Evolutionary conservation across 225 moss, liverwort and hornwort species (phyloP), one percentile per base, ranked within the genome.

Genomic region (Straminergon stramineum): DNA sequence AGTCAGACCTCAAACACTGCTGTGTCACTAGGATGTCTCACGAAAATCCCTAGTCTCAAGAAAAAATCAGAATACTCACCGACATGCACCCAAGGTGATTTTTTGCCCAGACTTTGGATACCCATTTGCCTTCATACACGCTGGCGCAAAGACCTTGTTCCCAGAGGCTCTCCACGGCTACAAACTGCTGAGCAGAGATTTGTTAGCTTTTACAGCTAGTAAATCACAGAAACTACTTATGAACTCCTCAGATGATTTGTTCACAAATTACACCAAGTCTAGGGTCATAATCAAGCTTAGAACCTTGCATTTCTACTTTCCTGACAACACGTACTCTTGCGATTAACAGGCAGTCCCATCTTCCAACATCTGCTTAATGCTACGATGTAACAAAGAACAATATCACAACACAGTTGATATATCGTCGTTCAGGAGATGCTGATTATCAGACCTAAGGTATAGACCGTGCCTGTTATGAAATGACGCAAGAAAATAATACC

Each of bases 131-230:
- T 91, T 96, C 96, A 68, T 93, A 99, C 66, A 96, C 95, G 87
- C 99, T 99, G 66, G 92, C 96, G 90, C 99, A 99, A 89, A 99
- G 92, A 43, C 99, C 99, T 89, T 96, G 96, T 84, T 95, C 97
- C 99, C 99, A 99, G 78, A 99, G 92, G 88, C 93, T 95, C 90
- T 97, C 95, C 84, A 96, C 99, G 45, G 97, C 95, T 85, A 95
- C 69, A 85, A 99, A 89, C 99, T 99, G 96, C 92, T 31, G 66
- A 85, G 74, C 86, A 87, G 88, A 83, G 79, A 55, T 79, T 86
- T 85, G 67, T 90, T 83, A 90, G 61, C 67, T 79, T 41, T 30
- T 15, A 56, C 31, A 85, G 61, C 63, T 85, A 67, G 61, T 79
- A 69, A 75, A 79, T 43, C 67, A 86, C 76, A 26, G 32, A 90